Evolutionary conservation across 345 rosid genomes (phyloP), one percentile per base, ranked within the genome.

Genomic region (Lumnitzera racemosa): DNA sequence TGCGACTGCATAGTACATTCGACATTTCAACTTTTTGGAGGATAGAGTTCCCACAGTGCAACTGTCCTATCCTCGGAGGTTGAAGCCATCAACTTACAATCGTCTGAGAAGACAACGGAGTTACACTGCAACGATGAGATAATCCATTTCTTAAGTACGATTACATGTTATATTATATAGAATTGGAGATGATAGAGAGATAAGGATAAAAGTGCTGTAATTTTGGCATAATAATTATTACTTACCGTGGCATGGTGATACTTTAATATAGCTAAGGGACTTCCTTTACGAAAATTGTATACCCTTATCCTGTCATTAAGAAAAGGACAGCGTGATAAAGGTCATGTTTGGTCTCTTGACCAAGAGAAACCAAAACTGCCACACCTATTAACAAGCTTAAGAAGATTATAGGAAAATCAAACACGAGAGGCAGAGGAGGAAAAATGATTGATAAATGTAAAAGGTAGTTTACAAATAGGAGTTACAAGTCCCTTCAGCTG

Each of bases 21-120:
- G 60, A 12, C 64, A 67, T 23, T 57, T 72, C 74, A 70, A 43
- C 65, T 60, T 13, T 58, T 72, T 20, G 91, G 96, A 66, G 95
- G 89, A 68, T 86, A 87, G 50, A 90, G 83, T 72, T 84, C 88
- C 99, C 99, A 90, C 24, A 94, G 65, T 6, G 95, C 96, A 49
- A 94, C 78, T 7, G 90, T 86, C 5, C 83, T 67, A 67, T 94
- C 97, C 74, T 90, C 89, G 47, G 96, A 94, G 15, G 91, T 78
- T 58, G 99, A 87, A 11, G 96, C 96, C 95, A 87, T 69, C 24
- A 81, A 67, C 79, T 81, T 84, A 66, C 80, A 74, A 64, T 86
- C 83, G 13, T 66, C 59, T 29, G 99, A 83, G 70, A 74, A 94
- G 1, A 89, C 68, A 46, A 90, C 95, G 0, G 83, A 87, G 63